phyloP scores from a whole-genome alignment of 2,329 filamentous ascomycete species.

The Fusarium marasasianum region DNA sequence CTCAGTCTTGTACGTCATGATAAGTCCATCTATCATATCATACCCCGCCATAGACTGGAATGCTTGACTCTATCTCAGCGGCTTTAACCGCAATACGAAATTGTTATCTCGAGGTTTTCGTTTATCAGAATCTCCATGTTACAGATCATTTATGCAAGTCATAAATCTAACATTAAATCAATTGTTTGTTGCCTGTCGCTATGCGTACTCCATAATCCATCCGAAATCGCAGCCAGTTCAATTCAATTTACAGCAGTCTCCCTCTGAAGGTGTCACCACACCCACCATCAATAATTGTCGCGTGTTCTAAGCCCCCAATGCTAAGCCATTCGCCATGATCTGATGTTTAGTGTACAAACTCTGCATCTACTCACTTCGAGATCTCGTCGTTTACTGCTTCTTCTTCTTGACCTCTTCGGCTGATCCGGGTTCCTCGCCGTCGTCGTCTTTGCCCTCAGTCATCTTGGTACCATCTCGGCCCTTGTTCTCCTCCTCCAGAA shows the following conservation, averaged over 20 bases:
- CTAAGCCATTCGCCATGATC: conserved; percentile 25
- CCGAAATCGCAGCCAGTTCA: not conserved
- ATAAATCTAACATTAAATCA: not conserved
- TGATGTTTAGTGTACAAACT: conserved; percentile 17
- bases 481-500: conserved; percentile 62
- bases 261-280: conserved; percentile 3
- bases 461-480: conserved; percentile 48
- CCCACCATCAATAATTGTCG: conserved; percentile 1
- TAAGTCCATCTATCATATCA: conserved; percentile 23
- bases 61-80: not conserved
- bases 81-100: not conserved
- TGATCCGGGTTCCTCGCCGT: conserved; percentile 36
- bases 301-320: conserved; percentile 1
- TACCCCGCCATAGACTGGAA: conserved; percentile 10
- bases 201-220: conserved; percentile 5
- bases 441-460: conserved; percentile 51
- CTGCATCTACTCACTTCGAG: not conserved
- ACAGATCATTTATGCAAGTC: not conserved
- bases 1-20: conserved; percentile 28
- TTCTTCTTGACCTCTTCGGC: conserved; percentile 41
- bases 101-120: not conserved
- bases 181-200: conserved; percentile 22
- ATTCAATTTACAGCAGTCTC: conserved; percentile 1
- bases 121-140: not conserved
- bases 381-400: conserved; percentile 20